Base-by-base conservation (phyloP, 1,284 basidiomycete genomes). In the Papiliotrema nemorosa region DNA sequence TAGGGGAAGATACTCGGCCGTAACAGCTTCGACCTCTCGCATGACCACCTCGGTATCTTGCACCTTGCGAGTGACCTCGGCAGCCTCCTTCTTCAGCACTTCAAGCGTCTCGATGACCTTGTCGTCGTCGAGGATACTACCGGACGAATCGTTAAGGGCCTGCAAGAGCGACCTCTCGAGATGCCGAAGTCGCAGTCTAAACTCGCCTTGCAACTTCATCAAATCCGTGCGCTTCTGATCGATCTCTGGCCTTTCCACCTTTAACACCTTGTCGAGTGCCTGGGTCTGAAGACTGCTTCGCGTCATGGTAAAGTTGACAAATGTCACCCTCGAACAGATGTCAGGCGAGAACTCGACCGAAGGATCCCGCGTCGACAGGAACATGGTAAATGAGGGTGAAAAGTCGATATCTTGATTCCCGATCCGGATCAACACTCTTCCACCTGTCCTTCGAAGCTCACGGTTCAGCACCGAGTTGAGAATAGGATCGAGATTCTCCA, bases 291-390 rank as follows among this genome's bases (percentile, higher is more conserved):
- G 80, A 81, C 92, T 97, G 73, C 91, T 91, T 53, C 93, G 83
- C 0, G 96, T 99, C 90, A 98, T 98, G 16, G 94, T 98, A 76
- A 99, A 99, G 79, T 99, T 99, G 78, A 98, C 94, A 69, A 99
- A 97, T 0, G 94, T 96, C 33, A 98, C 96, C 53, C 96, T 85
- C 78, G 91, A 96, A 80, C 94, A 98, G 57, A 99, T 92, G 71
- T 98, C 94, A 1, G 96, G 92, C 20, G 94, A 90, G 76, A 98
- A 97, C 66, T 97, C 92, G 57, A 97, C 88, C 0, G 92, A 94
- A 1, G 97, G 93, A 73, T 98, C 93, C 22, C 94, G 81, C 7
- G 96, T 99, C 2, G 96, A 90, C 44, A 99, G 80, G 82, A 98
- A 98, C 90, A 99, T 94, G 10, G 90, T 94, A 80, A 99, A 99